Conservation (phyloP, 2,329 filamentous ascomycete genomes). For the Exophiala spinifera region DNA sequence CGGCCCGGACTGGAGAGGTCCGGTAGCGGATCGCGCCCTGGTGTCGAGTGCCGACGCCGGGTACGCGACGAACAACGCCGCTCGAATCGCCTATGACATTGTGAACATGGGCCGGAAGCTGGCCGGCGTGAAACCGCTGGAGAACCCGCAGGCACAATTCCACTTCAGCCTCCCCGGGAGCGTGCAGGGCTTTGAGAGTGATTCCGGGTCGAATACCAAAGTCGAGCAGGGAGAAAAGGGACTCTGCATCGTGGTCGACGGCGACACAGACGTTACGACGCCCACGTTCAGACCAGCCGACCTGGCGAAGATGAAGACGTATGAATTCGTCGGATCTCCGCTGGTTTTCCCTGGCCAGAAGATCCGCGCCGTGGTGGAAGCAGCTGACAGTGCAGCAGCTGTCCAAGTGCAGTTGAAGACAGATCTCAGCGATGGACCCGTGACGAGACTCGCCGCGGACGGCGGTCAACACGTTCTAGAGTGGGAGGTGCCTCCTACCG, state of each 20-base stretch:
- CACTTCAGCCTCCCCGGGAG: constrained; percentile 5
- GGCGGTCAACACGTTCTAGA: background rate
- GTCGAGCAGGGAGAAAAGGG: background rate
- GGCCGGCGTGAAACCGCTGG: background rate
- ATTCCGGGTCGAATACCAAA: background rate
- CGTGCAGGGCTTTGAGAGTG: constrained; percentile 4
- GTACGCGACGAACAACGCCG: constrained; percentile 6
- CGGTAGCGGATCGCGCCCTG: constrained; percentile 3
- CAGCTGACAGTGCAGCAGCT: background rate
- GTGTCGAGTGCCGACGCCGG: constrained; percentile 4
- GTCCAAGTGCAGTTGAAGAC: background rate
- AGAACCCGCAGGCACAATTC: background rate
- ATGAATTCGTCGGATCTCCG: background rate
- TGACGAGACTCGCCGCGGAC: background rate
- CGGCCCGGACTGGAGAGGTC: constrained; percentile 7
- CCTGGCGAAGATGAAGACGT: background rate
- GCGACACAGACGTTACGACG: background rate
- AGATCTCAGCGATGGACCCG: background rate
- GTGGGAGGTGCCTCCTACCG: background rate
- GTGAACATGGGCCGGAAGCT: background rate
- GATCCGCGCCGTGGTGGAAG: background rate
- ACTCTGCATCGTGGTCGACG: background rate
- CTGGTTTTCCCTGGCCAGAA: constrained; percentile 4
- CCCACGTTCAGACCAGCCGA: constrained; percentile 4
- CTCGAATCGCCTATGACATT: constrained; percentile 4